Base-by-base conservation (phyloP, 2,329 filamentous ascomycete species). In the Colletotrichum horii region DNA sequence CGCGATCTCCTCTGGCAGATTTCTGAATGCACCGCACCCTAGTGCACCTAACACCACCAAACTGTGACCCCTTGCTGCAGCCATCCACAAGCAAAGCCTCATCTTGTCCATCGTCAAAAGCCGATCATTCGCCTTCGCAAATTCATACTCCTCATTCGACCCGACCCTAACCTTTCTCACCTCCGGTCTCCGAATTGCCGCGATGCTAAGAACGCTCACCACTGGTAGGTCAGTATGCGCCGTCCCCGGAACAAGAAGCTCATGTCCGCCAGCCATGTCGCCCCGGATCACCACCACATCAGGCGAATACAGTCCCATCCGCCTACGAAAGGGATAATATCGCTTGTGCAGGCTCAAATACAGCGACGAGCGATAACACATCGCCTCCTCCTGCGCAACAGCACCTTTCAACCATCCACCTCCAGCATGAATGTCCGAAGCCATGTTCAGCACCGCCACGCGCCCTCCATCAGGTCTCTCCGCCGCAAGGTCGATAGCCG, bases 381-480 rank as follows among this genome's bases (percentile, higher is more conserved):
- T 86, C 4, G 90, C 89, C 84, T 95, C 93, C 83, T 95, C 93
- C 82, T 95, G 93, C 0, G 93, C 93, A 34, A 90, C 83, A 70
- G 91, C 87, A 43, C 93, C 93, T 48, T 87, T 87, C 6, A 88
- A 80, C 88, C 92, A 94, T 22, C 92, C 92, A 24, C 93, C 93
- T n/a, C 93, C 93, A 0, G 90, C 87, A 16, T 80, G 82, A 5
- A 82, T 78, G 62, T 90, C 87, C 66, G 91, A 93, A 19, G 93
- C 93, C 84, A 94, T 91, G 79, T 94, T 95, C 74, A 95, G 85
- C 28, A 94, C 87, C 36, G 88, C 90, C n/a, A 93, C 88, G 9
- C 83, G 81, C 6, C 82, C 82, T 60, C 78, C 79, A 6, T 78
- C 62, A 2, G 79, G 75, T 2, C 70, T 74, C 30, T 83, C 79